Evolutionary conservation across 805 yeast species (phyloP), one percentile per base, ranked within the genome.

Genomic region (Ogataea neopini): DNA sequence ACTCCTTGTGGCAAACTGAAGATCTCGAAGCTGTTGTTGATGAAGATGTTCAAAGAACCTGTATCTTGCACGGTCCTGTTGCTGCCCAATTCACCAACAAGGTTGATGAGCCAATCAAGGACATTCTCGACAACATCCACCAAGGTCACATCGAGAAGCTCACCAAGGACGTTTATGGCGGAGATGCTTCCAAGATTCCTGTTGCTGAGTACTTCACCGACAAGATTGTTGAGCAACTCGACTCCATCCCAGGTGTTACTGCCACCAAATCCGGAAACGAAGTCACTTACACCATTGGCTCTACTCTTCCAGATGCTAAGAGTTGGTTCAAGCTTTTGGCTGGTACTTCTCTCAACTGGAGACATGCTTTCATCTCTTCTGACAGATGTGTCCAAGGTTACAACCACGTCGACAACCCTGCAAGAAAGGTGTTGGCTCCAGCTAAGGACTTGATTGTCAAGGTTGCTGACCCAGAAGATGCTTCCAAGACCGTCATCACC

Each of bases 1-100:
- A 94, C 71, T 92, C 98, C 25, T 78, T 94, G 68, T 94, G 99
- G 99, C 99, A 94, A 79, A 87, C 96, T 19, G 98, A 94, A 76
- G 92, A 88, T 67, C 80, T 94, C 66, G 97, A 90, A 68, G 88
- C 97, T 50, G 98, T 94, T 65, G 91, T 88, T 56, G 98, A 79
- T 58, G 89, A 86, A 62, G 99, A 94, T 68, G 98, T 94, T 53
- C 91, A 91, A 71, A 86, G 99, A 79, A 92, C 97, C n/a, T 95
- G 99, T 86, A 90, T 94, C 58, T 79, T 94, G 63, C 97, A 90
- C 62, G 98, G 99, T 60, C 99, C 99, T 44, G 98, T 94, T 58
- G 96, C 99, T 60, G 97, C 96, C 60, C 90, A 84, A 72, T 91
- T 75, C 76, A 84, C 97, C 60, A 86, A 78, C 62, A 75, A 77